These are phyloP conservation scores for Candida saitoana DNA, from an alignment of 805 yeast species.

Conservation along the genomic window DNA sequence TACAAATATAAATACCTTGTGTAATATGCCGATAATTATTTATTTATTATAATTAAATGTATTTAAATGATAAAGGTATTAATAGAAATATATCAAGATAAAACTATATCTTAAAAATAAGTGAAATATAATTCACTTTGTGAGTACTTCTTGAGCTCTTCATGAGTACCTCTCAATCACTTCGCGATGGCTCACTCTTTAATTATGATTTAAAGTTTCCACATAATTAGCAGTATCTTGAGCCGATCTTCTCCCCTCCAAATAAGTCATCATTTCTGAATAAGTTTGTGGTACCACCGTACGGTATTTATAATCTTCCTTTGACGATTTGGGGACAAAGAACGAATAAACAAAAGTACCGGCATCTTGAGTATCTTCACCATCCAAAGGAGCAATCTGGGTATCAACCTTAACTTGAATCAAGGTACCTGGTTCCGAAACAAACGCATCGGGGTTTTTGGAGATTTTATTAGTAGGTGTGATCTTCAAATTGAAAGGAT, in stretches of 20 bases:
- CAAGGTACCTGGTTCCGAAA: constrained; percentile 77
- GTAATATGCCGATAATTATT: too few species aligned
- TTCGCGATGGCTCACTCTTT: too few species aligned
- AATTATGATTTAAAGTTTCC: constrained; percentile 20
- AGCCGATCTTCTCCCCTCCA: constrained; percentile 89
- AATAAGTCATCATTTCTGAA: constrained; percentile 86
- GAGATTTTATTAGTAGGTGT: constrained; percentile 57
- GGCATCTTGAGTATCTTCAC: constrained; percentile 59
- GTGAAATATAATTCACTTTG: too few species aligned
- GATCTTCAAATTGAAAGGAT: constrained; percentile 48
- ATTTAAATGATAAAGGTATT: too few species aligned
- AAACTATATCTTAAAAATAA: too few species aligned
- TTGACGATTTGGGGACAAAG: constrained; percentile 66
- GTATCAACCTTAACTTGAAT: constrained; percentile 89
- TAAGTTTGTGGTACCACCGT: constrained; percentile 85
- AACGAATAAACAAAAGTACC: constrained; percentile 88
- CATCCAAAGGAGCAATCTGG: constrained; percentile 63
- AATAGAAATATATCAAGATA: too few species aligned
- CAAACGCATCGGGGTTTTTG: constrained; percentile 51
- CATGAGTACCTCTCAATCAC: too few species aligned
- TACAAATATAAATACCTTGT: too few species aligned
- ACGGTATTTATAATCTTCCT: constrained; percentile 53
- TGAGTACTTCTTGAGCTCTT: too few species aligned
- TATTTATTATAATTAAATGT: too few species aligned
- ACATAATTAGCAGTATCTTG: constrained; percentile 71